Base-by-base conservation (phyloP, 352 stramenopile species). In the Phytophthora fragariaefolia region DNA sequence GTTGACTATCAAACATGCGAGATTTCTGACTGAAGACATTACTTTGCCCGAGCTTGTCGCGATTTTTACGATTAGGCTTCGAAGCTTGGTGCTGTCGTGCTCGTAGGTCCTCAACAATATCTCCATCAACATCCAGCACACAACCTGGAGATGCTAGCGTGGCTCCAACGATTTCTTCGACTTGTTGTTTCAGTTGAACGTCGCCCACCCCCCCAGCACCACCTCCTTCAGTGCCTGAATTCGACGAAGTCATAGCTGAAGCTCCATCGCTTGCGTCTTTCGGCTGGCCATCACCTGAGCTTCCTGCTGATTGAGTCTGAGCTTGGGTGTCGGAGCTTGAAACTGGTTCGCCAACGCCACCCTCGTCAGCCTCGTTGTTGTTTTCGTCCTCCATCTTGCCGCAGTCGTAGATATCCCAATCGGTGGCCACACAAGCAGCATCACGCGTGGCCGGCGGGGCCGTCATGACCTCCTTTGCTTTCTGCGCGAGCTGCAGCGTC, bases 361-460 rank as follows among this genome's bases (percentile, higher is more conserved):
- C 32, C 0, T 82, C 74, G 12, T 77, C 74, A n/a, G 50, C 50
- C 17, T 82, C 74, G 12, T 50, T 56, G 32, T 72, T 76, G 15
- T 5, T 67, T 5, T 74, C 61, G 7, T 78, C 66, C 15, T 76
- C 60, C 4, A 73, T 32, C 48, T 76, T 76, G 0, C 28, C 47
- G 26, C 77, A 89, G 66, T 97, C 90, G 43, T 86, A 95, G 55
- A 97, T 96, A 63, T 96, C 90, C 89, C 89, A 97, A 55, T 91
- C 77, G 1, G 88, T 96, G 2, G 87, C 87, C 38, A 82, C 76
- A 58, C 82, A 90, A 9, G 87, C 80, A 26, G 73, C 84, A 69
- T 93, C 83, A 20, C 80, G 74, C 30, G 87, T 95, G n/a, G 83
- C 79, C 2, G 87, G 85, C 0, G 90, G 89, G 2, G 80, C 79